These are phyloP conservation scores for Porphyridium purpureum DNA, from an alignment of 23 red algal genomes.

Conservation along the genomic window DNA sequence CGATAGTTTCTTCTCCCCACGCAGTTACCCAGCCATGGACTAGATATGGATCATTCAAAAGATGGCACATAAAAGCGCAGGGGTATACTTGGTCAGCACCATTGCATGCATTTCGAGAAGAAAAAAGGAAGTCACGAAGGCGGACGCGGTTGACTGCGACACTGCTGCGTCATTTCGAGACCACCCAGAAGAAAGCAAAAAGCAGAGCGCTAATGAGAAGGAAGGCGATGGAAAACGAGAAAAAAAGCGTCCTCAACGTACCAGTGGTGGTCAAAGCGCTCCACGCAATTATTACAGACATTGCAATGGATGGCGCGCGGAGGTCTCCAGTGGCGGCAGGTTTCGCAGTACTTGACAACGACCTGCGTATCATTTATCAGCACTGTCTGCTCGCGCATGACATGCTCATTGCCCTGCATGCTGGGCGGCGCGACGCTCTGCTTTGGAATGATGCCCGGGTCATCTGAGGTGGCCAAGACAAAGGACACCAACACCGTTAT, in stretches of 20 bases:
- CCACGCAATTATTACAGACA: conserved; percentile 95
- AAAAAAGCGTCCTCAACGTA: too few species aligned
- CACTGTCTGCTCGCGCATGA: conserved; percentile 29
- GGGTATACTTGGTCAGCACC: too few species aligned
- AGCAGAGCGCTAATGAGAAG: too few species aligned
- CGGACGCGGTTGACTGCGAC: too few species aligned
- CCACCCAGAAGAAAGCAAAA: too few species aligned
- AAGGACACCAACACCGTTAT: conserved; percentile 15
- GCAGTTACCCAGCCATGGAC: conserved; percentile 76
- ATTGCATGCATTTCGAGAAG: too few species aligned
- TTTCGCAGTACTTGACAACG: conserved; percentile 83
- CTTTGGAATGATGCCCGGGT: conserved; percentile 5
- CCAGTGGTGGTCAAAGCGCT: conserved; percentile 41
- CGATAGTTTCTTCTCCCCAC: conserved; percentile 83
- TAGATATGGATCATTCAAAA: too few species aligned
- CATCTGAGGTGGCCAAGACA: conserved; percentile 49
- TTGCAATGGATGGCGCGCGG: conserved; percentile 67
- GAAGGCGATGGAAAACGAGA: too few species aligned
- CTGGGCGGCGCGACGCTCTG: neutral
- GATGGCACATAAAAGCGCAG: too few species aligned
- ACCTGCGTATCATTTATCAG: conserved; percentile 22
- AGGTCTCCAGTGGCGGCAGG: conserved; percentile 76
- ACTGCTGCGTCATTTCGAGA: too few species aligned
- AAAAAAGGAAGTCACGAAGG: too few species aligned
- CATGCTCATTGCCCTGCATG: too few species aligned